Evolutionary conservation across 2,329 filamentous ascomycete genomes (phyloP), one percentile per base, ranked within the genome.

Genomic region (Fusarium irregulare): DNA sequence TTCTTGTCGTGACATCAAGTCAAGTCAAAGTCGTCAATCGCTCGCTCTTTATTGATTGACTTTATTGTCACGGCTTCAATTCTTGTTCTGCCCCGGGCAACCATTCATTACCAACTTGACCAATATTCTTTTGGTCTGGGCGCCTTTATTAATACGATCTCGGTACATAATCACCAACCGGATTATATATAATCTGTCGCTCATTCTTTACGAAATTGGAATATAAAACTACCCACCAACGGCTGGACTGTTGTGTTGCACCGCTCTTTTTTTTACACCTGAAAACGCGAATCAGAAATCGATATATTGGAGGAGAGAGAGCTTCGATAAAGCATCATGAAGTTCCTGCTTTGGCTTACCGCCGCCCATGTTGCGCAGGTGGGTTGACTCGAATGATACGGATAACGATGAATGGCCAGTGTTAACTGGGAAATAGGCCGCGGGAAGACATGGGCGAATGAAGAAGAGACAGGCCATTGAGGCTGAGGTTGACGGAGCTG

Each of bases 211-310:
- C 32, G 54, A 16, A 25, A 21, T 16, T n/a, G 12, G 28, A n/a
- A 12, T 18, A 53, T 20, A 41, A 21, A 28, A 42, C 34, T 53
- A 23, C 20, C 12, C n/a, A 59, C 44, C 66, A 66, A 73, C 67
- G 67, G 75, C 75, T 74, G 75, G 72, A 74, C 73, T 74, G 75
- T 75, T 75, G 57, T 74, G 75, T 75, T 73, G 56, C 27, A 50
- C 18, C 68, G 53, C 57, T 67, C 56, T 27, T 37, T 51, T 40
- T 51, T 40, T 51, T 60, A 56, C 49, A 41, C 40, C 49, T 46
- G 49, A 45, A 45, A 56, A 53, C 41, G 48, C 59, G n/a, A 70
- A 46, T 58, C 46, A 56, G 46, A 48, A 51, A 61, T 23, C 32
- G 9, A 60, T 37, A 27, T 34, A 46, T 51, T 34, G 14, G 45